These are phyloP conservation scores for Corchorus olitorius DNA, from an alignment of 345 rosid species.

Conservation along the genomic window DNA sequence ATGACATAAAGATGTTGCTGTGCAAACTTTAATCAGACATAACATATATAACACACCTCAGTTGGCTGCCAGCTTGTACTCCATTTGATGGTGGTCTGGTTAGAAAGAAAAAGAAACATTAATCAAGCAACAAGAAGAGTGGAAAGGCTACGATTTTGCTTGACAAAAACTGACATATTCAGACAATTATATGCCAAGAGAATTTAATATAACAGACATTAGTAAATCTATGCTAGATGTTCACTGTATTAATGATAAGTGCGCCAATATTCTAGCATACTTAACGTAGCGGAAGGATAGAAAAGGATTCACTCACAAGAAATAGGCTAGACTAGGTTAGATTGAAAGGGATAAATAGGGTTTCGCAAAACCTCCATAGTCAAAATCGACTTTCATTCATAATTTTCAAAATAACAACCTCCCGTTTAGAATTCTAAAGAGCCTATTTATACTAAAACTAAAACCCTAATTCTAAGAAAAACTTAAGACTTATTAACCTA, in stretches of 20 bases:
- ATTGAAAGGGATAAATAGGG: no score
- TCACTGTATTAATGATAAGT: neutral
- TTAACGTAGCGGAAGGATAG: no score
- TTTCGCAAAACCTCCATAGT: no score
- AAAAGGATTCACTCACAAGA: no score
- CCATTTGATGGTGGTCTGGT: constrained; percentile 57
- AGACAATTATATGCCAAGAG: neutral
- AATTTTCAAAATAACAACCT: no score
- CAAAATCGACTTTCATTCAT: no score
- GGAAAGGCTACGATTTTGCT: constrained; percentile 15
- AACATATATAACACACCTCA: constrained; percentile 56
- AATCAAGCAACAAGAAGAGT: constrained; percentile 25
- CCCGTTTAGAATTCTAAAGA: no score
- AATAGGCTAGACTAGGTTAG: no score
- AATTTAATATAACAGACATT: no score
- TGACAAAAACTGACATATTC: neutral
- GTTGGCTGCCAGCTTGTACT: constrained; percentile 69
- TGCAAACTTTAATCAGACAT: constrained; percentile 1
- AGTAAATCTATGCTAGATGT: neutral
- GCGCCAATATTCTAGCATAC: neutral
- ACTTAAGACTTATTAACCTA: no score
- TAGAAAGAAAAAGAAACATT: constrained; percentile 9
- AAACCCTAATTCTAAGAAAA: no score
- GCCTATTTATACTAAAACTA: no score
- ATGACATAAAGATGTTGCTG: neutral